Evolutionary conservation across 2,329 filamentous ascomycete genomes (phyloP), one percentile per base, ranked within the genome.

Genomic region (Trichothecium sympodiale): DNA sequence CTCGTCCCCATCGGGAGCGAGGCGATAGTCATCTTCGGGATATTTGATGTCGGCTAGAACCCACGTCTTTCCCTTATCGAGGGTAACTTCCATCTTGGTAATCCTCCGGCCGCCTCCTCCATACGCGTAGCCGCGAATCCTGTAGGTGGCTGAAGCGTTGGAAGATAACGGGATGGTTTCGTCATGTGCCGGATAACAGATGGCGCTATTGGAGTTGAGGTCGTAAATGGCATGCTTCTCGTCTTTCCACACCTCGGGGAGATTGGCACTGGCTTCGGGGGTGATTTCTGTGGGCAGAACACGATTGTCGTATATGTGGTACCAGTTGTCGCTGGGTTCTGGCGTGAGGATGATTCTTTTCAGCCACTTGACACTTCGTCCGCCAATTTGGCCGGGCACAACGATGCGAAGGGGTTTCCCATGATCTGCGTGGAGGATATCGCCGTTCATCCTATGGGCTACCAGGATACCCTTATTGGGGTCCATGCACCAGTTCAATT

Each of bases 141-240:
- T 74, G 55, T 91, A 93, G 0, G 52, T 69, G 10, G 67, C 50
- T 0, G 61, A 55, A 2, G 61, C 61, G 6, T 61, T 60, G 1
- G 17, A 14, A 10, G 57, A 46, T 4, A 84, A 47, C 4, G 60
- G 52, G 0, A 91, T 39, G 23, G 59, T 64, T 54, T 94, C 84
- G 31, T 86, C 71, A 44, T 95, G 87, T 8, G 79, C 77, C 1
- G 88, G 88, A 50, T 79, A 84, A 28, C 76, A 85, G 29, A 79
- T 80, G 5, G 82, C 86, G 14, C 84, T 89, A 49, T 95, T 95
- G 13, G 82, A 78, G 47, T 83, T 93, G 8, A 95, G 70, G 47
- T 94, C 88, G 53, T 94, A 94, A 41, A 95, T 94, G 15, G 86
- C 86, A 50, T 94, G 94, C 41, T 84, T 72, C 43, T 94, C 87